Percentiles rank a stretch among this genome's conserved stretches.
Evolutionary conservation across 2,329 filamentous ascomycete species (phyloP).

Genomic region (Aureobasidium sp.): DNA sequence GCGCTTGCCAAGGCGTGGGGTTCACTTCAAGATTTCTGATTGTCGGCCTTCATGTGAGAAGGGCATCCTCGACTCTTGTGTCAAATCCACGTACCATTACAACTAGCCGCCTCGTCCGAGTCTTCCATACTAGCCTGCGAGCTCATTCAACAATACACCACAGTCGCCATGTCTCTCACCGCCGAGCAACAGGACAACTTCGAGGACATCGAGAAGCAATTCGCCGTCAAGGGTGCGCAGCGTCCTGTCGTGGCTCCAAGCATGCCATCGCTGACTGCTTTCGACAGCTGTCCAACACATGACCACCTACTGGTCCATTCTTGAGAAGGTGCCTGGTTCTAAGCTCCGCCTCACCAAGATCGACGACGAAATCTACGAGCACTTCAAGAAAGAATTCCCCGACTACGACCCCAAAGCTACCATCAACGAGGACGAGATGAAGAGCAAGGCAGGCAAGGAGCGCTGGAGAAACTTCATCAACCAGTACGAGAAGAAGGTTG

Average conservation of each 20-base stretch:
- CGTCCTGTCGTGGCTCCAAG: background rate
- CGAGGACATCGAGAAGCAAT: constrained; percentile 88
- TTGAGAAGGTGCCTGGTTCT: constrained; percentile 86
- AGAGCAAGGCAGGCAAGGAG: constrained; percentile 93
- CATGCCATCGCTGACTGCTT: background rate
- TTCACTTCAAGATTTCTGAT: constrained; percentile 9
- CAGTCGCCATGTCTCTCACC: constrained; percentile 31
- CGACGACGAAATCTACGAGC: constrained; percentile 89
- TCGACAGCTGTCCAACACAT: constrained; percentile 78
- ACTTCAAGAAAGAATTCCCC: constrained; percentile 81
- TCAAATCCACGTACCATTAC: background rate
- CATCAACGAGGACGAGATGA: constrained; percentile 91
- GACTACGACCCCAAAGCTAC: constrained; percentile 79
- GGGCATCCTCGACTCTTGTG: background rate
- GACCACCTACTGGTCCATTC: constrained; percentile 93
- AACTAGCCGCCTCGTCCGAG: background rate
- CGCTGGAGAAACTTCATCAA: constrained; percentile 92
- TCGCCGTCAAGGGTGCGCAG: constrained; percentile 78
- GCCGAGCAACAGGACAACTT: constrained; percentile 58
- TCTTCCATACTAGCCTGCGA: background rate
- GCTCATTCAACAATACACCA: background rate
- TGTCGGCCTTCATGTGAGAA: background rate
- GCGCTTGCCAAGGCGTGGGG: constrained; percentile 9
- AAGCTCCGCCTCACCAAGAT: constrained; percentile 83
- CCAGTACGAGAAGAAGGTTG: constrained; percentile 87